Percentiles rank a stretch among this genome's conserved stretches.
Conservation (phyloP, 441 rosid species). For the Populus hybrid region DNA sequence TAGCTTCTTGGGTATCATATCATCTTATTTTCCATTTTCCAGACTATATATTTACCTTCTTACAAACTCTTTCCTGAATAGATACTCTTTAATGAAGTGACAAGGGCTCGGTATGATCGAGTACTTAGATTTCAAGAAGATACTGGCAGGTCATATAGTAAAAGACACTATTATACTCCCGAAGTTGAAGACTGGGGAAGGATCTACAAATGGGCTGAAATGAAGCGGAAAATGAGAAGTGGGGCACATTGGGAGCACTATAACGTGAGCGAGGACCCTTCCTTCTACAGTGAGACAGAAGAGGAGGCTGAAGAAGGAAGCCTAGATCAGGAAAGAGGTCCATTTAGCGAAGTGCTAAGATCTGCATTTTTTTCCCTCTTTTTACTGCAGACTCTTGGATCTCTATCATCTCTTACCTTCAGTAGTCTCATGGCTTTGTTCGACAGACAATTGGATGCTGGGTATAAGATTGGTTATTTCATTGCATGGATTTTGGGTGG, state of each 20-base stretch:
- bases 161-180: conserved; percentile 26
- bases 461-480: conserved; percentile 71
- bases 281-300: conserved; percentile 33
- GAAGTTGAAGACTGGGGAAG: conserved; percentile 49
- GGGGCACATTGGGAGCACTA: conserved; percentile 41
- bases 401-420: conserved; percentile 55
- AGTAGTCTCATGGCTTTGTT: conserved; percentile 56
- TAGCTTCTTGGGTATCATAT: background rate
- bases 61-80: conserved; percentile 24
- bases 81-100: conserved; percentile 69
- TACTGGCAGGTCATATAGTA: conserved; percentile 32
- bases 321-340: conserved; percentile 40
- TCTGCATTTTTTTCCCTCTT: conserved; percentile 50
- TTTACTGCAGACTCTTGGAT: conserved; percentile 55
- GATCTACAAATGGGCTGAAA: conserved; percentile 55
- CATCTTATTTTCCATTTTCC: background rate
- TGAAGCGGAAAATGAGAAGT: conserved; percentile 45
- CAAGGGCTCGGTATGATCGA: conserved; percentile 61
- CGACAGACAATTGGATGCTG: conserved; percentile 68
- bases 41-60: background rate
- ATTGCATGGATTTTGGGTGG: conserved; percentile 83
- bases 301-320: conserved; percentile 32
- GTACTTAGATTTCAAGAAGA: conserved; percentile 43
- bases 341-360: conserved; percentile 53
- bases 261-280: conserved; percentile 26